Base-by-base conservation (phyloP, 2,329 filamentous ascomycete species). In the Coniochaeta ligniaria region DNA sequence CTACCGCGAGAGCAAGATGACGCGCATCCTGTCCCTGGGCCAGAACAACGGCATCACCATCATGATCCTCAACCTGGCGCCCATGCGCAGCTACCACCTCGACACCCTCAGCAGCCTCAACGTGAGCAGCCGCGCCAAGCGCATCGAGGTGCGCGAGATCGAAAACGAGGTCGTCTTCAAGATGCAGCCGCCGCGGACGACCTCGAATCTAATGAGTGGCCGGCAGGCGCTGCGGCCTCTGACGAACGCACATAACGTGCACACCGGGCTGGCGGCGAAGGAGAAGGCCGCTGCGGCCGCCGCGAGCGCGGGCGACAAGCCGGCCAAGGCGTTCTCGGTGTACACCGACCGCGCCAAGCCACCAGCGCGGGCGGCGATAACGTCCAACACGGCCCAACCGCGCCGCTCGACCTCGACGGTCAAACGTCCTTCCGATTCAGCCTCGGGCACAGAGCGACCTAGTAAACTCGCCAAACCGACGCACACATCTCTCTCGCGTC, bases 1-100 rank as follows among this genome's bases (percentile, higher is more conserved):
- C 0, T 98, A 96, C 73, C 84, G 94, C 60, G 94, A 97, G 72
- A 95, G 90, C 59, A 97, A 98, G 79, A 97, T 98, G 94, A 98
- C 95, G 0, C 85, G 94, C 55, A 97, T 98, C 60, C 76, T 98
- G 28, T 94, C 90, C 0, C 77, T 98, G 9, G 94, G 94, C 2
- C 94, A 97, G 76, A 97, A 98, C 76, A 92, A 96, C 65, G 94
- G 95, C 58, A 86, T 96, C 66, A 97, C 93, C 0, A 84, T 98
- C 70, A 98, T 98, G 95, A 95, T 98, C 61, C 80, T 98, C 41
- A 98, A 98, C 70, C 83, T 98, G 2, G 91, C 94, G 0, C 93
- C 95, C 0, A 82, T 96, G n/a, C 86, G 91, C 63, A 92, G 91
- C 67, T 98, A 96, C 71, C 94, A 98, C 70, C 82, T 96, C 43